These are phyloP conservation scores for Stephanodiscus minutulus DNA, from an alignment of 108 stramenopile genomes.

Conservation along the genomic window DNA sequence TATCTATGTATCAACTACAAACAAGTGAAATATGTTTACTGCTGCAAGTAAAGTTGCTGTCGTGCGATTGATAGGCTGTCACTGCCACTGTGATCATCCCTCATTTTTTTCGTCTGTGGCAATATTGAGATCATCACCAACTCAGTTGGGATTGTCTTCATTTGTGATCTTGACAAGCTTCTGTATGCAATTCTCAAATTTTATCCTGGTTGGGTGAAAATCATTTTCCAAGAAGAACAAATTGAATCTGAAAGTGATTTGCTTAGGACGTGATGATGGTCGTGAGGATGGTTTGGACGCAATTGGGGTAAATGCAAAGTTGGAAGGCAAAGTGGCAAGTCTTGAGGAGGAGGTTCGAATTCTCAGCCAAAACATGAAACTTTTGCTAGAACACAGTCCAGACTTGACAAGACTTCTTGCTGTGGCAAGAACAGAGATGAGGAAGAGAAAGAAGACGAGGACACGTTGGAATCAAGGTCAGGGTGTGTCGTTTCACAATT, in stretches of 20 bases:
- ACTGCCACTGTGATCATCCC: too few species aligned
- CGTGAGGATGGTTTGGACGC: not conserved
- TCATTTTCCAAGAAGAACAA: not conserved
- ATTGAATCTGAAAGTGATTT: not conserved
- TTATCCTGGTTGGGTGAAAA: not conserved
- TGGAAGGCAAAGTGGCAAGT: not conserved
- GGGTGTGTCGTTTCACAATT: too few species aligned
- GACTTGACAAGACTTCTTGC: not conserved
- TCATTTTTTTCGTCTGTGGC: not conserved
- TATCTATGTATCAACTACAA: conserved; percentile 8
- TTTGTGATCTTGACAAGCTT: conserved; percentile 16
- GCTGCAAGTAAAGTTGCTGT: conserved; percentile 7
- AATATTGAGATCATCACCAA: conserved; percentile 19
- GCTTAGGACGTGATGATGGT: not conserved
- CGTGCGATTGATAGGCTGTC: too few species aligned
- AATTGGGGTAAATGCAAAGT: not conserved
- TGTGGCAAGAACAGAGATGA: not conserved
- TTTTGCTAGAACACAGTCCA: not conserved
- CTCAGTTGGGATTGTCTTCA: conserved; percentile 17
- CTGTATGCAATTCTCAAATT: conserved; percentile 3
- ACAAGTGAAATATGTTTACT: conserved; percentile 6
- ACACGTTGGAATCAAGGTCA: too few species aligned
- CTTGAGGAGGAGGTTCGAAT: not conserved
- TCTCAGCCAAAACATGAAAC: not conserved
- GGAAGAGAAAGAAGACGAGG: not conserved